Conservation (phyloP, 805 yeast genomes). For the Zygosaccharomyces bisporus region DNA sequence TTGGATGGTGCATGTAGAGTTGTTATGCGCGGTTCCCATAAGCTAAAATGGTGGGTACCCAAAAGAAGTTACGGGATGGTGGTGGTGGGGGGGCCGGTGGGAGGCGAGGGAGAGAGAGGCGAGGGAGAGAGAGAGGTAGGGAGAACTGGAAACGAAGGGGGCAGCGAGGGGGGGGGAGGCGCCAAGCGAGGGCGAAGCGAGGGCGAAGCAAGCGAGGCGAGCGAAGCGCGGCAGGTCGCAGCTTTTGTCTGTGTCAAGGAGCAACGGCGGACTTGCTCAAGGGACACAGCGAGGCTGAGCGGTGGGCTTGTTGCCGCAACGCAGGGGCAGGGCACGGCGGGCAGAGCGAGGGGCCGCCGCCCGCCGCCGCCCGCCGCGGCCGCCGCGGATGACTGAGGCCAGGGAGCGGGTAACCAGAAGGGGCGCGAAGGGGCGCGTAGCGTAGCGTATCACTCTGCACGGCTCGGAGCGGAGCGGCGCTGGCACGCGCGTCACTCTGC, state of each 20-base stretch:
- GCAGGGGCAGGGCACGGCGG: too few relatives aligned
- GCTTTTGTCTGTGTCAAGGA: too few relatives aligned
- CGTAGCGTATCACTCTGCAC: neutral
- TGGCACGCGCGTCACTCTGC: too few relatives aligned
- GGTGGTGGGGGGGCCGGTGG: neutral
- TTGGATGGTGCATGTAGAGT: neutral
- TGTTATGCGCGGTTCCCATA: neutral
- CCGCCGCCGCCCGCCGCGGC: neutral
- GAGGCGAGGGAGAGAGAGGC: neutral
- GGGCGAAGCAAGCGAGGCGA: too few relatives aligned
- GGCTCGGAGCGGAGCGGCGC: too few relatives aligned
- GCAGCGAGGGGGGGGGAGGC: neutral
- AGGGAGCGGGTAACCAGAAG: neutral
- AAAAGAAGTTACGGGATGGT: too few relatives aligned
- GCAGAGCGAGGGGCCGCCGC: too few relatives aligned
- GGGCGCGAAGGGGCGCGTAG: neutral
- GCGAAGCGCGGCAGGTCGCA: too few relatives aligned
- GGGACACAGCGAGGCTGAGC: too few relatives aligned
- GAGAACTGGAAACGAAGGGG: neutral
- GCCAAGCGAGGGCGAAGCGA: neutral
- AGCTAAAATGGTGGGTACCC: neutral
- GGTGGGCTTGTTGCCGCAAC: too few relatives aligned
- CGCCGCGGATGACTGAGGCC: neutral
- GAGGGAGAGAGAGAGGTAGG: neutral
- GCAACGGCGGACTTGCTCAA: too few relatives aligned